Evolutionary conservation across 2,329 filamentous ascomycete species (phyloP).

Genomic region (Colletotrichum liriopes): DNA sequence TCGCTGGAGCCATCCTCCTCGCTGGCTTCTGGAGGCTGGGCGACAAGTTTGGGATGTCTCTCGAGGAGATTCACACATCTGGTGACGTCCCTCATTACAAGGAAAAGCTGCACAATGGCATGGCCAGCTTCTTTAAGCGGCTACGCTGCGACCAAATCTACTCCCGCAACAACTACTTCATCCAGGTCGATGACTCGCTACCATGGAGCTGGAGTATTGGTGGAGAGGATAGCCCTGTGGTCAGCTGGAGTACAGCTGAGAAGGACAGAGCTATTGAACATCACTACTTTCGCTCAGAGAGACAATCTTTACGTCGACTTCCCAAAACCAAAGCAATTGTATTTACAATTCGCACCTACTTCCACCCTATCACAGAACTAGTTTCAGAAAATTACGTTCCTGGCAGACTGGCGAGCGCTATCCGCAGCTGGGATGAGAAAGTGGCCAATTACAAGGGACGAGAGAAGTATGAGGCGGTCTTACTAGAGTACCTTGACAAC

Average conservation of each 20-base stretch:
- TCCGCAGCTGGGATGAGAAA: slow-evolving; percentile 86
- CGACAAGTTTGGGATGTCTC: slow-evolving; percentile 85
- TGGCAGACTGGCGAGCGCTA: slow-evolving; percentile 81
- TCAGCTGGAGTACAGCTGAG: slow-evolving; percentile 83
- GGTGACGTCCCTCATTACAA: slow-evolving; percentile 82
- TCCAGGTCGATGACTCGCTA: slow-evolving; percentile 86
- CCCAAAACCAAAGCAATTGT: slow-evolving; percentile 72
- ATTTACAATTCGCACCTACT: slow-evolving; percentile 88
- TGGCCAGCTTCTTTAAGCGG: slow-evolving; percentile 85
- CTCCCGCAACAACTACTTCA: slow-evolving; percentile 85
- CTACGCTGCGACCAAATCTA: slow-evolving; percentile 77
- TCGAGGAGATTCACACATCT: slow-evolving; percentile 85
- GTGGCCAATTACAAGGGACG: slow-evolving; percentile 84
- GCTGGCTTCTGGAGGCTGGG: slow-evolving; percentile 87
- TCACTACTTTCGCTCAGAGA: slow-evolving; percentile 84
- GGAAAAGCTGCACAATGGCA: slow-evolving; percentile 81
- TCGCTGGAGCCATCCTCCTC: slow-evolving; percentile 82
- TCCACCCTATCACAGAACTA: slow-evolving; percentile 79
- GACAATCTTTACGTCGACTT: slow-evolving; percentile 78
- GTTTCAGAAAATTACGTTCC: slow-evolving; percentile 82
- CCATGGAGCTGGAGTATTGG: slow-evolving; percentile 86
- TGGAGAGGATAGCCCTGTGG: slow-evolving; percentile 73
- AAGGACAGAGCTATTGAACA: slow-evolving; percentile 81
- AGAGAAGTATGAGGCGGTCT: slow-evolving; percentile 79
- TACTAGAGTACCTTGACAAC: slow-evolving; percentile 82